Conservation (phyloP, 2,329 filamentous ascomycete genomes). For the Paecilomyces fulvus region DNA sequence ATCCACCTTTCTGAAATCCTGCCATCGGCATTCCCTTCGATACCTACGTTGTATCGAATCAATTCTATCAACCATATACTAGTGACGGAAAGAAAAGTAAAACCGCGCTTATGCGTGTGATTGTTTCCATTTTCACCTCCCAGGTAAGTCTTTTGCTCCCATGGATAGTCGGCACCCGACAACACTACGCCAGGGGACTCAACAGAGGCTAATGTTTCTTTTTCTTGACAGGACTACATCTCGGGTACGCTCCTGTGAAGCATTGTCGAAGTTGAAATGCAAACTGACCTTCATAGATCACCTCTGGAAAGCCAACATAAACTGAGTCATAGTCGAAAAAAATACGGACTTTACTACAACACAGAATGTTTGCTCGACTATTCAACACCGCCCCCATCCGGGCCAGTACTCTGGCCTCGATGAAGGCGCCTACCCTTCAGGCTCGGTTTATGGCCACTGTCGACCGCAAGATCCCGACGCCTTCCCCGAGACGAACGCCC, state of each 20-base stretch:
- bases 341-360: constrained; percentile 12
- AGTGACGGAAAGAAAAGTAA: constrained; percentile 28
- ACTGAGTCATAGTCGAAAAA: constrained; percentile 37
- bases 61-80: constrained; percentile 5
- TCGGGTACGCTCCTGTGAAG: constrained; percentile 39
- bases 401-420: constrained; percentile 36
- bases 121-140: constrained; percentile 76
- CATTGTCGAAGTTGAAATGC: constrained; percentile 3
- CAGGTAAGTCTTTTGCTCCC: constrained; percentile 50
- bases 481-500: constrained; percentile 52
- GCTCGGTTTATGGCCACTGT: constrained; percentile 54
- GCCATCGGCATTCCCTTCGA: neutral
- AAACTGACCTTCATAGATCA: constrained; percentile 42
- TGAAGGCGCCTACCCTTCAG: constrained; percentile 26
- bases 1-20: constrained; percentile 7
- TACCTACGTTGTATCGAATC: neutral
- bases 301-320: constrained; percentile 60
- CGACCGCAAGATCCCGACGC: constrained; percentile 59
- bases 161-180: neutral
- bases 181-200: neutral
- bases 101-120: constrained; percentile 75
- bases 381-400: constrained; percentile 44
- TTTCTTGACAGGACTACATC: constrained; percentile 51
- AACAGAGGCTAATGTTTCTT: neutral
- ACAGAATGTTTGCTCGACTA: constrained; percentile 47